These are phyloP conservation scores for Mucor velutinosus DNA, from an alignment of 371 early-diverging fungal genomes.

Conservation along the genomic window DNA sequence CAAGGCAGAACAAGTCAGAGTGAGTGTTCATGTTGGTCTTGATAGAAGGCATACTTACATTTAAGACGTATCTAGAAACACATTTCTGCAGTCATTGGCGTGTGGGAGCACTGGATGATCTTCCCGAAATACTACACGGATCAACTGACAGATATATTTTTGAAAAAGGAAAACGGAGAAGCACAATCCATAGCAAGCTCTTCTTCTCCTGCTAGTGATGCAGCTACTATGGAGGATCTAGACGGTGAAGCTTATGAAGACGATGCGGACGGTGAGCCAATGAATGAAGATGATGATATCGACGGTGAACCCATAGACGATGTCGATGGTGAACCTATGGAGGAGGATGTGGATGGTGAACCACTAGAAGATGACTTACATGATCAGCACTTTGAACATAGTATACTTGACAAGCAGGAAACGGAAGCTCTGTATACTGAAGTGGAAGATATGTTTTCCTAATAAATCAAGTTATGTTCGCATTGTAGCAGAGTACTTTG, in stretches of 20 bases:
- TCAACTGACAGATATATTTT: slow-evolving; percentile 48
- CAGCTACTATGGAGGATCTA: slow-evolving; percentile 11
- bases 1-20: slow-evolving; percentile 83
- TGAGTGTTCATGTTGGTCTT: slow-evolving; percentile 21
- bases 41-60: not conserved
- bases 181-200: not conserved
- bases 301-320: slow-evolving; percentile 55
- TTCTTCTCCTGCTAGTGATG: not conserved
- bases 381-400: not conserved
- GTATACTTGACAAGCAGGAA: not conserved
- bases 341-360: slow-evolving; percentile 35
- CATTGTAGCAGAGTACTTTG: not conserved
- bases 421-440: not conserved
- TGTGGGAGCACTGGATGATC: slow-evolving; percentile 91
- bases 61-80: slow-evolving; percentile 40
- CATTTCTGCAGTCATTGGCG: slow-evolving; percentile 64
- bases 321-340: slow-evolving; percentile 52
- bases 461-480: not conserved
- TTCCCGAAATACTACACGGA: slow-evolving; percentile 76
- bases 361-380: not conserved
- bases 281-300: slow-evolving; percentile 20
- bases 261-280: slow-evolving; percentile 25
- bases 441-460: not conserved
- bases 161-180: slow-evolving; percentile 28
- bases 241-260: slow-evolving; percentile 30